phyloP scores from a whole-genome alignment of 1,139 yeast genomes.

The Candida neerlandica region DNA sequence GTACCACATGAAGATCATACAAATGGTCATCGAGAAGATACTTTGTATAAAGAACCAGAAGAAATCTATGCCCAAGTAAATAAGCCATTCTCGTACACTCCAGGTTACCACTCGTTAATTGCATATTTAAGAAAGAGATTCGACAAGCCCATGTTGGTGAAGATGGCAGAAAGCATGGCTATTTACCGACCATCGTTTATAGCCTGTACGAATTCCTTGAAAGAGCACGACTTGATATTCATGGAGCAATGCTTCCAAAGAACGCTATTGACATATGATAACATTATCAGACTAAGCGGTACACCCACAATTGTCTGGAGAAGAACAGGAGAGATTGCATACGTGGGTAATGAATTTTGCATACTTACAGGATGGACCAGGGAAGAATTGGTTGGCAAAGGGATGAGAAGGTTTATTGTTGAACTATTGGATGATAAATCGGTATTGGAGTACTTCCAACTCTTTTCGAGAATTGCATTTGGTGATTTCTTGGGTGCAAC shows the following conservation, averaged over 20 bases:
- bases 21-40: constrained; percentile 15
- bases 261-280: constrained; percentile 84
- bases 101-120: constrained; percentile 84
- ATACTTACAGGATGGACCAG: constrained; percentile 87
- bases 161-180: constrained; percentile 89
- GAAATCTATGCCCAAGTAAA: constrained; percentile 77
- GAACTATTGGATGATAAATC: constrained; percentile 88
- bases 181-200: constrained; percentile 88
- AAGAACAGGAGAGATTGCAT: constrained; percentile 92
- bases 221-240: constrained; percentile 88
- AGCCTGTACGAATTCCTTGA: constrained; percentile 85
- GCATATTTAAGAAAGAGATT: constrained; percentile 74
- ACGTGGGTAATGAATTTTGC: constrained; percentile 90
- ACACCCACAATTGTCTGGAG: constrained; percentile 97
- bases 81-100: constrained; percentile 83
- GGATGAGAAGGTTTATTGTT: constrained; percentile 72
- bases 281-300: constrained; percentile 79
- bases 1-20: constrained; percentile 42
- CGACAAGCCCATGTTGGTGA: constrained; percentile 66
- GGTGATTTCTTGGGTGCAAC: constrained; percentile 92
- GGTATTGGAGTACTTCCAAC: constrained; percentile 83
- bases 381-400: constrained; percentile 56
- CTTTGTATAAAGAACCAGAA: constrained; percentile 63
- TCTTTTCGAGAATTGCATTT: constrained; percentile 83
- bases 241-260: constrained; percentile 97